A percentile compares a stretch with the other conserved stretches of the same genome.
These are phyloP conservation scores for Triticum aestivum DNA, from an alignment of 176 grass and related monocot genomes.

Conservation along the genomic window DNA sequence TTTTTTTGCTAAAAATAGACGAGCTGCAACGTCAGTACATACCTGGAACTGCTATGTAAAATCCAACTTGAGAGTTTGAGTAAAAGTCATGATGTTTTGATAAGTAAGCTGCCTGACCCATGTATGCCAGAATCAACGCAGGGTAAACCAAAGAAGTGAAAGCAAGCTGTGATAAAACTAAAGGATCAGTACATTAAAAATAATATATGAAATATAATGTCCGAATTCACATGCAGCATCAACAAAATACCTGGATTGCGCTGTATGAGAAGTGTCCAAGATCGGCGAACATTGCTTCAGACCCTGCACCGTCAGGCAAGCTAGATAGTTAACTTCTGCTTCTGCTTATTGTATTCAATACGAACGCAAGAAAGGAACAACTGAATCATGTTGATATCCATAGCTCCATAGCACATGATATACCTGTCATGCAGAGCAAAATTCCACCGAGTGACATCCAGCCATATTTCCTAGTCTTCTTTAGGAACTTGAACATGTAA, in stretches of 20 bases:
- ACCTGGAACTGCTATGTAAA: slow-evolving; percentile 98
- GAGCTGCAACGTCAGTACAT: background rate
- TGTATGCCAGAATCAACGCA: slow-evolving; percentile 90
- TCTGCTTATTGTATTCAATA: background rate
- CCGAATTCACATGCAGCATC: background rate
- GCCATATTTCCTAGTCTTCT: slow-evolving; percentile 87
- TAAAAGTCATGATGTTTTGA: slow-evolving; percentile 81
- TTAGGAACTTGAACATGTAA: slow-evolving; percentile 95
- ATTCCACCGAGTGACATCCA: slow-evolving; percentile 99
- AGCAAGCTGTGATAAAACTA: slow-evolving; percentile 61
- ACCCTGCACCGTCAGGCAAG: slow-evolving; percentile 50
- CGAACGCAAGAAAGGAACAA: background rate
- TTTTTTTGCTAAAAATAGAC: background rate
- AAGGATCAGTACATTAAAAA: background rate
- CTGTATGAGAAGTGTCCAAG: slow-evolving; percentile 96
- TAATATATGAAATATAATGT: background rate
- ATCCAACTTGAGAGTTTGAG: slow-evolving; percentile 80
- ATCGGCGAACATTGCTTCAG: slow-evolving; percentile 99
- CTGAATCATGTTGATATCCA: background rate
- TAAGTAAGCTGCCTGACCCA: slow-evolving; percentile 99
- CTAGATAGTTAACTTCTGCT: slow-evolving; percentile 10
- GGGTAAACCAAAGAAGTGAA: slow-evolving; percentile 96
- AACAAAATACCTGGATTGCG: slow-evolving; percentile 80
- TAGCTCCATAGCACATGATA: slow-evolving; percentile 5
- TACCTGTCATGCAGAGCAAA: slow-evolving; percentile 97